Percentiles rank a stretch among this genome's conserved stretches.
Conservation (phyloP, 2,329 filamentous ascomycete species). For the Calonectria multiphialidica region DNA sequence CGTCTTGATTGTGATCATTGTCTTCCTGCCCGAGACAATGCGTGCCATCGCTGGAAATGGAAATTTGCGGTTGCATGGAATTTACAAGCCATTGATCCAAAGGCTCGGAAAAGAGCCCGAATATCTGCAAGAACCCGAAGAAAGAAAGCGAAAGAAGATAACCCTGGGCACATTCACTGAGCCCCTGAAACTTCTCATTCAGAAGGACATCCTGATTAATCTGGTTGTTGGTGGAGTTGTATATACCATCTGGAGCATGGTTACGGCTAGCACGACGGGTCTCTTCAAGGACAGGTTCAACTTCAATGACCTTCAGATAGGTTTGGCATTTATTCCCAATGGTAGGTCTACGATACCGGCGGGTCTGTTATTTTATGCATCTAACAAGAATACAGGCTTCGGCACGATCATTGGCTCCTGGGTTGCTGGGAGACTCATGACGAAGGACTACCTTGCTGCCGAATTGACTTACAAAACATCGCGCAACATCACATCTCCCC, state of each 20-base stretch:
- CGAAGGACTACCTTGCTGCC: conserved; percentile 8
- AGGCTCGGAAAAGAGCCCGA: background rate
- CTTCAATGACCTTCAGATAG: conserved; percentile 8
- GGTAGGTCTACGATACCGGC: background rate
- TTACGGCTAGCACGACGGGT: conserved; percentile 11
- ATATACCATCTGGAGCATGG: conserved; percentile 24
- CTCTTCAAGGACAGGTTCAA: conserved; percentile 4
- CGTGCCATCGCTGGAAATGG: conserved; percentile 20
- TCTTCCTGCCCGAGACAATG: conserved; percentile 18
- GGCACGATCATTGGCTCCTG: conserved; percentile 15
- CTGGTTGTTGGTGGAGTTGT: conserved; percentile 9
- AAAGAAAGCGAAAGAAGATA: background rate
- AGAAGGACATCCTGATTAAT: conserved; percentile 18
- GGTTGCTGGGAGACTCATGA: conserved; percentile 8
- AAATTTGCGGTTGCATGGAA: background rate
- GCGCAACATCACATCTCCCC: background rate
- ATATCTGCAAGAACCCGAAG: background rate
- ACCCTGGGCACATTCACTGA: background rate
- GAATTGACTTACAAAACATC: conserved; percentile 1
- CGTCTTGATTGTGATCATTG: background rate
- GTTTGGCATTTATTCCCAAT: conserved; percentile 20
- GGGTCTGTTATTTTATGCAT: background rate
- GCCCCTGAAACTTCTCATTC: conserved; percentile 9
- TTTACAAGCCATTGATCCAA: conserved; percentile 17
- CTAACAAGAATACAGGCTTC: background rate